Base-by-base conservation (phyloP, 2,329 filamentous ascomycete species). In the Fusarium sp. region DNA sequence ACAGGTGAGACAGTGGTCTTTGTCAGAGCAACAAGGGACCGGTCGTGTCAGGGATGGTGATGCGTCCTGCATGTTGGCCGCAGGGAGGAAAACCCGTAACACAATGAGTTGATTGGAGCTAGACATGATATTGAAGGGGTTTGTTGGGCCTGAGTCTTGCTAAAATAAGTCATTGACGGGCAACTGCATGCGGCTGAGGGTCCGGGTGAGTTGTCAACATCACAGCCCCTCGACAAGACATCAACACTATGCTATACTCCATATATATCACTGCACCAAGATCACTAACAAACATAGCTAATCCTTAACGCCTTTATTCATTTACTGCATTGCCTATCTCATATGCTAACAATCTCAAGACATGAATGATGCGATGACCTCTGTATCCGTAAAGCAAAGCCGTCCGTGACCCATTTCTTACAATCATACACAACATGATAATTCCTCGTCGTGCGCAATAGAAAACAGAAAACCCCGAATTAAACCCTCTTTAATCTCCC, bases 361-460 rank as follows among this genome's bases (percentile, higher is more conserved):
- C 24, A 52, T 29, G 27, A 27, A 29, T 52, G 47, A 52, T 50
- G 31, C 31, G 71, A 66, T 61, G 42, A 31, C 52, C 50, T 66
- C 74, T 69, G 58, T 74, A 60, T 60, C 69, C 69, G 56, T 72
- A 35, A 52, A 60, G 47, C 64, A 66, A 66, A 56, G 52, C 72
- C 63, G 69, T 72, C 72, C 63, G 69, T 74, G 62, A 72, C 54
- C 65, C 58, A 69, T 38, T 74, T 57, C 69, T 68, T 74, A 74
- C 67, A 70, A 66, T 66, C 71, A 62, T 74, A 54, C 24, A 63
- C 22, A 24, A 56, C 61, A 63, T 63, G 47, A 56, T 29, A 29
- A 24, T 29, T 47, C 10, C 29, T 52, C 42, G 22, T 34, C 42
- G 45, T 40, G 50, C 52, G 71, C 59, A 74, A 29, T 20, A 61